Evolutionary conservation across 1,139 yeast genomes (phyloP).

Genomic region (Nematodospora anomalae): DNA sequence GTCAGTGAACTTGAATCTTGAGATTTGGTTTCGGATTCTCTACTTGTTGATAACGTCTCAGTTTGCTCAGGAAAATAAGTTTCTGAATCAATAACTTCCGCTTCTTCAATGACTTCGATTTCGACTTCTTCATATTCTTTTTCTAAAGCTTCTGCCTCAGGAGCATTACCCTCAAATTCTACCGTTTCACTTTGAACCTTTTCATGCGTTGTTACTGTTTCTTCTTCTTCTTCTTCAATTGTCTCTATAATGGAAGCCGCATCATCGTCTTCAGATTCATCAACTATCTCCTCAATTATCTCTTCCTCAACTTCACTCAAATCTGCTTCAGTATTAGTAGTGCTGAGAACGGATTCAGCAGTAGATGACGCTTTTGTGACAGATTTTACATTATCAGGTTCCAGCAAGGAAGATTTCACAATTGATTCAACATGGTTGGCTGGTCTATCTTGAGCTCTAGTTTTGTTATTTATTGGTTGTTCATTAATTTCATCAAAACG

Average conservation of each 20-base stretch:
- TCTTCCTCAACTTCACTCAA: constrained; percentile 8
- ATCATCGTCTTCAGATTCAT: constrained; percentile 1
- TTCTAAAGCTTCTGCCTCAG: constrained; percentile 9
- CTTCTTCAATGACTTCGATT: constrained; percentile 10
- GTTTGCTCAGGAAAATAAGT: not conserved
- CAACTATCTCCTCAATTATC: constrained; percentile 8
- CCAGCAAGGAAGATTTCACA: not conserved
- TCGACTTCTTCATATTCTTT: constrained; percentile 9
- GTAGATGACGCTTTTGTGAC: not conserved
- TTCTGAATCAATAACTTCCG: constrained; percentile 7
- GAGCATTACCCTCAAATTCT: constrained; percentile 10
- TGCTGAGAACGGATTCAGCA: constrained; percentile 1
- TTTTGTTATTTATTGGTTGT: not conserved
- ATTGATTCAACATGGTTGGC: not conserved
- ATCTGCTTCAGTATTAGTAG: not conserved
- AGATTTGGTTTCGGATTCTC: not conserved
- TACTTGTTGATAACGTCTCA: constrained; percentile 9
- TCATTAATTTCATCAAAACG: not conserved
- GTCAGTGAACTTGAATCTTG: not conserved
- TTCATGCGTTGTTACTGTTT: constrained; percentile 1
- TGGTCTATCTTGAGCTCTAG: not conserved
- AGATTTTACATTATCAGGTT: not conserved
- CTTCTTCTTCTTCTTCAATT: constrained; percentile 6
- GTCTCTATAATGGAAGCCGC: constrained; percentile 4
- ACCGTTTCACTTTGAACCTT: constrained; percentile 1